Base-by-base conservation (phyloP, 805 yeast genomes). In the Barnettozyma sucrosica region DNA sequence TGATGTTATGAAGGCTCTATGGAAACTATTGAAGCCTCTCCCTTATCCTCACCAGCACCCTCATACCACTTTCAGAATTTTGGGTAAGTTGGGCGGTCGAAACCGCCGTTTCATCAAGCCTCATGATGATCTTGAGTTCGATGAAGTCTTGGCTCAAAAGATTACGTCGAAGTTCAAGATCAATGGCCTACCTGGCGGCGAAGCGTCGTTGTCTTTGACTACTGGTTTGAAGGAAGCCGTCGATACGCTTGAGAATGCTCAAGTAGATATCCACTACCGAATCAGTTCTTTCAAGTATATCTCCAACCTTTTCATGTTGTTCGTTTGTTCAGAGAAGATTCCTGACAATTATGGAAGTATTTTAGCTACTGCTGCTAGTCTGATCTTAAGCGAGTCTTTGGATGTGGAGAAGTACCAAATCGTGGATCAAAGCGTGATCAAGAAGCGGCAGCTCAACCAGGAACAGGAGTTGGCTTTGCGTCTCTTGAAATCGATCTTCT, bases 61-160 rank as follows among this genome's bases (percentile, higher is more conserved):
- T 16, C 99, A 93, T 62, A 89, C 96, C 0, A 90, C 98, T 0
- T 81, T 93, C 47, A 75, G 98, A 52, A 89, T 93, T 34, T 70
- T 93, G 44, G 99, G 99, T 44, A 93, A 95, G 62, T 70, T 93
- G 16, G 99, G 99, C 34, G 99, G 99, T 2, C 78, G 99, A 61
- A 93, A 93, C 58, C 81, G 97, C 56, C 81, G 84, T 45, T 88
- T 89, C 61, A 74, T 93, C 57, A 80, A 80, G 48, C 85, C 95
- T 2, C 89, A 90, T 36, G 69, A 77, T 38, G 83, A 85, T 48
- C 69, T 93, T 55, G 70, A 73, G 41, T 66, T 79, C 1, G 75
- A 75, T 50, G 70, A 77, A 1, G 66, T 62, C 38, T 58, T 78
- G n/a, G 83, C 83, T 48, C 88, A 85, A 56, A 86, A 86, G 51